phyloP scores from a whole-genome alignment of 257 asterid genomes.

The Avicennia marina region DNA sequence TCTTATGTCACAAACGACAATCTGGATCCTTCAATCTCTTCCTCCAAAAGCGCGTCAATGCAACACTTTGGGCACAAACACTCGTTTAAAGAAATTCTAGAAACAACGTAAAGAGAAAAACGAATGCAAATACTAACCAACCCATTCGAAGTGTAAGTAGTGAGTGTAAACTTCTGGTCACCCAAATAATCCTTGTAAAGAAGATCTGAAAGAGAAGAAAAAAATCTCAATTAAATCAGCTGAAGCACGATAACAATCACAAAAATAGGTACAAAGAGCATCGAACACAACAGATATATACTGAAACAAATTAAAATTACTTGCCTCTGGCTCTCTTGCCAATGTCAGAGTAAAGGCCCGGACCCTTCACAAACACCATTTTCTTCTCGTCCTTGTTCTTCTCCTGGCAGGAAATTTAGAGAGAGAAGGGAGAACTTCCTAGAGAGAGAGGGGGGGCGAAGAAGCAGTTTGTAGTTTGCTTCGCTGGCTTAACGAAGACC shows the following conservation, averaged over 20 bases:
- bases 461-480: background rate
- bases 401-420: background rate
- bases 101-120: no score
- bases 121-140: background rate
- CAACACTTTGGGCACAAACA: no score
- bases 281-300: background rate
- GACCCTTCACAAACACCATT: conserved; percentile 33
- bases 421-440: background rate
- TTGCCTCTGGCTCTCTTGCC: conserved; percentile 43
- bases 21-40: background rate
- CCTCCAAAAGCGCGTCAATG: background rate
- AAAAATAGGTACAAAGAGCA: background rate
- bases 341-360: conserved; percentile 42
- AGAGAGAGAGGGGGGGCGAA: background rate
- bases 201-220: background rate
- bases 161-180: conserved; percentile 5
- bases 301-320: background rate
- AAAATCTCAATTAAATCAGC: background rate
- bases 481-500: background rate
- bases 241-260: background rate
- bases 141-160: background rate
- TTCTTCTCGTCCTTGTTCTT: background rate
- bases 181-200: background rate
- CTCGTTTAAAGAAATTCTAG: no score
- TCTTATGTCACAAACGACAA: background rate